Percentiles rank a stretch among this genome's conserved stretches.
These are phyloP conservation scores for Inonotus hispidus DNA, from an alignment of 1,284 basidiomycete species.

Conservation along the genomic window DNA sequence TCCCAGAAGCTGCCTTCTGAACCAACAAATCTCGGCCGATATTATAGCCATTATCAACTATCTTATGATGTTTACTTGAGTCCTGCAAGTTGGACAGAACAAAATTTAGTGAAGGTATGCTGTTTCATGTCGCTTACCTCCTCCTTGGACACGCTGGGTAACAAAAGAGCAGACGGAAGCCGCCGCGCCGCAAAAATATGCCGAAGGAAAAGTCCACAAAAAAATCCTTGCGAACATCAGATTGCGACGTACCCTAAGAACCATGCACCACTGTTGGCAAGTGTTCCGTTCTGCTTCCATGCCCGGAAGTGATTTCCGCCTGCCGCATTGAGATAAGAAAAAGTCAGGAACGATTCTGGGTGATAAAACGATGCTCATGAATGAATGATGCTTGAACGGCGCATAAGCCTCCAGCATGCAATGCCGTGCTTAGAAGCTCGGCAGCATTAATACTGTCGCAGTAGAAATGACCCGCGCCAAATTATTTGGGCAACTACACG, in stretches of 20 bases:
- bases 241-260: constrained; percentile 36
- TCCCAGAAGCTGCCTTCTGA: constrained; percentile 53
- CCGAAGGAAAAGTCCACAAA: neutral
- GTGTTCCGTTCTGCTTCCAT: constrained; percentile 42
- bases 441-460: too few relatives aligned
- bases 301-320: constrained; percentile 45
- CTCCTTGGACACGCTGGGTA: constrained; percentile 64
- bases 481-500: neutral
- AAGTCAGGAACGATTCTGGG: neutral
- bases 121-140: constrained; percentile 32
- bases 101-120: neutral
- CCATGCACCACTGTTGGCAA: constrained; percentile 41
- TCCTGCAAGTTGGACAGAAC: constrained; percentile 34
- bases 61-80: constrained; percentile 62
- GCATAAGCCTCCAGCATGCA: neutral
- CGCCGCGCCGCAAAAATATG: neutral
- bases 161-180: neutral
- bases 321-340: neutral
- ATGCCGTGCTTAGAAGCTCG: neutral
- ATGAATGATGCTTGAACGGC: neutral
- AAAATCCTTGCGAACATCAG: neutral
- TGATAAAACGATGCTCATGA: neutral
- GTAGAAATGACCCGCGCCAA: neutral
- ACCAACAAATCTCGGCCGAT: constrained; percentile 72
- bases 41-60: constrained; percentile 72